Conservation (phyloP, 345 rosid genomes). For the Anastatica hierochuntica region DNA sequence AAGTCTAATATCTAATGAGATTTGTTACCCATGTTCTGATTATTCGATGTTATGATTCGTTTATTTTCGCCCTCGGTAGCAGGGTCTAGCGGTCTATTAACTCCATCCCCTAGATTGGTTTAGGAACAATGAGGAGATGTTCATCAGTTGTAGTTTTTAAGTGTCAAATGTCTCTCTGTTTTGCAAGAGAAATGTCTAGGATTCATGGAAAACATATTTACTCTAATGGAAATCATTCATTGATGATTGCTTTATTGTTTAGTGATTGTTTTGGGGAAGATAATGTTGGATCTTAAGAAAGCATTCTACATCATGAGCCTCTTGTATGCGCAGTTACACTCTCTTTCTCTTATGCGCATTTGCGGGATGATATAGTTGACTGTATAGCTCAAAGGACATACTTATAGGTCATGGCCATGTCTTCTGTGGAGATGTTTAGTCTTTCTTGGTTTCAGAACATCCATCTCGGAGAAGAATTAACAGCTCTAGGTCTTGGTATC, state of each 20-base stretch:
- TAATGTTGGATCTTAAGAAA: no score
- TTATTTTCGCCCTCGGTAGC: no score
- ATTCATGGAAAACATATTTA: background rate
- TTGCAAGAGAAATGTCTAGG: background rate
- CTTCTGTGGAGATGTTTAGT: no score
- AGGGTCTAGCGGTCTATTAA: background rate
- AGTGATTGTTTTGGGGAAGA: background rate
- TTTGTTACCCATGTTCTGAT: no score
- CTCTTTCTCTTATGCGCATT: no score
- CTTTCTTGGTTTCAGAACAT: constrained; percentile 39
- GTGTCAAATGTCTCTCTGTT: constrained; percentile 2
- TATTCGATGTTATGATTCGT: no score
- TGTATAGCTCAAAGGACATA: no score
- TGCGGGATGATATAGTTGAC: no score
- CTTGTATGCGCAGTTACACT: no score
- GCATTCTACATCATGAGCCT: no score
- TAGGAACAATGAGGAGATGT: constrained; percentile 9
- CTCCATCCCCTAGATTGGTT: background rate
- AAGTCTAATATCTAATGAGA: background rate
- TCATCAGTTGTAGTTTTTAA: background rate
- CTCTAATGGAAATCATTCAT: background rate
- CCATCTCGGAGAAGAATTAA: constrained; percentile 73
- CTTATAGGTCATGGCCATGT: no score
- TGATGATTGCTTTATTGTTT: constrained; percentile 1
- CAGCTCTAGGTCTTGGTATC: constrained; percentile 35